A percentile compares a stretch with the other conserved stretches of the same genome.
phyloP scores from a whole-genome alignment of 805 yeast genomes.

The Blastobotrys americana region DNA sequence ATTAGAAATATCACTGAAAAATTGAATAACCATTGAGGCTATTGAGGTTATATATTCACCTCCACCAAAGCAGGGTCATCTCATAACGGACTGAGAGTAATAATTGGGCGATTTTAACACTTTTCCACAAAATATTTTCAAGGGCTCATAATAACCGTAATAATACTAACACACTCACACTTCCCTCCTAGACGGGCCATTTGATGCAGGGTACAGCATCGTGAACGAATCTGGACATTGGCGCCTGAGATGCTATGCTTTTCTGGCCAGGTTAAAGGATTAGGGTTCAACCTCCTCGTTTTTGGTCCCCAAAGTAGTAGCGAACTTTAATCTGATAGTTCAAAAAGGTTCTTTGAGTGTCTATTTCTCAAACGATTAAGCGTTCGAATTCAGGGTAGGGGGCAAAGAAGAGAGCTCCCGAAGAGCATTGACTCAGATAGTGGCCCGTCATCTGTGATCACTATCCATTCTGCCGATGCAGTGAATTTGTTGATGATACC shows the following conservation, averaged over 20 bases:
- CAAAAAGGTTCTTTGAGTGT: too few species aligned
- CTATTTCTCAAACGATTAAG: too few species aligned
- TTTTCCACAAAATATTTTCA: neutral
- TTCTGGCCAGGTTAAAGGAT: neutral
- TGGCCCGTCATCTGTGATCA: too few species aligned
- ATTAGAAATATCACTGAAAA: too few species aligned
- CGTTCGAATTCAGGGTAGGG: too few species aligned
- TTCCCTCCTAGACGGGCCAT: neutral
- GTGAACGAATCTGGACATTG: neutral
- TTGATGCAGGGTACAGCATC: neutral
- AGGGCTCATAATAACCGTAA: neutral
- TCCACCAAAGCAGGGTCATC: neutral
- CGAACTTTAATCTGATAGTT: too few species aligned
- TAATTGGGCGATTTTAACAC: neutral
- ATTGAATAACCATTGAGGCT: neutral
- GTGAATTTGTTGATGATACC: too few species aligned
- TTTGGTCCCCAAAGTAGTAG: too few species aligned
- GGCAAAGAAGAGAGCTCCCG: too few species aligned
- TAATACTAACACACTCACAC: neutral
- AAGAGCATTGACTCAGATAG: too few species aligned
- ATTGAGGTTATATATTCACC: neutral
- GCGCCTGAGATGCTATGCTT: neutral
- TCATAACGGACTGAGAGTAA: too few species aligned
- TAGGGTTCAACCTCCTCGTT: neutral
- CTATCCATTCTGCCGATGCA: too few species aligned